Evolutionary conservation across 2,329 filamentous ascomycete genomes (phyloP).

Genomic region (Aspergillus melleus): DNA sequence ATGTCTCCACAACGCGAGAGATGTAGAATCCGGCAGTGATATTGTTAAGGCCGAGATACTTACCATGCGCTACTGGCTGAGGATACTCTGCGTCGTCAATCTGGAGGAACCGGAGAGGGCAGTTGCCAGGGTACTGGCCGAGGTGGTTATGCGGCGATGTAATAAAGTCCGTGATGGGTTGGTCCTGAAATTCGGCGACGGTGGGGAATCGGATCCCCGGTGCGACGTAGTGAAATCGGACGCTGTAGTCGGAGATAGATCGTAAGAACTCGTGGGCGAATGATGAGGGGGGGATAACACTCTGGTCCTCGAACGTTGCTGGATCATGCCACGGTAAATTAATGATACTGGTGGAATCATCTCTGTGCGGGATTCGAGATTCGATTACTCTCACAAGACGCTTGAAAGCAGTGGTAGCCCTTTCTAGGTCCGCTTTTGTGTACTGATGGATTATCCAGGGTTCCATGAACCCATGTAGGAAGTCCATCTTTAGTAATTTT

Average conservation of each 20-base stretch:
- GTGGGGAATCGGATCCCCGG: slow-evolving; percentile 16
- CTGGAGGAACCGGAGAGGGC: slow-evolving; percentile 11
- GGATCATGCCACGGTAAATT: slow-evolving; percentile 10
- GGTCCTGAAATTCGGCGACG: slow-evolving; percentile 8
- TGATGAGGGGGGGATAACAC: slow-evolving; percentile 3
- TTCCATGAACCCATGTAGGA: not conserved
- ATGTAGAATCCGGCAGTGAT: slow-evolving; percentile 18
- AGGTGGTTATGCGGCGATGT: slow-evolving; percentile 3
- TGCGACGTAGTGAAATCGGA: slow-evolving; percentile 19
- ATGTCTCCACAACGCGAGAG: slow-evolving; percentile 3
- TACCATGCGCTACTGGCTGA: not conserved
- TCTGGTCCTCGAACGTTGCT: not conserved
- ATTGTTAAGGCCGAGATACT: not conserved
- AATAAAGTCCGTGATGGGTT: slow-evolving; percentile 13
- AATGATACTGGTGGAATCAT: not conserved
- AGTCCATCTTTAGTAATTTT: slow-evolving; percentile 5
- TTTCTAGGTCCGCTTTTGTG: slow-evolving; percentile 5
- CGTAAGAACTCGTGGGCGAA: slow-evolving; percentile 6
- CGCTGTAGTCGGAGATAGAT: slow-evolving; percentile 2
- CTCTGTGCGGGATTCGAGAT: not conserved
- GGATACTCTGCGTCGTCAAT: slow-evolving; percentile 3
- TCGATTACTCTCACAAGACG: slow-evolving; percentile 8
- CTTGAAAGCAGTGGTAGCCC: slow-evolving; percentile 5
- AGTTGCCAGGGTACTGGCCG: slow-evolving; percentile 7
- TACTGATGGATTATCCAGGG: slow-evolving; percentile 9